A percentile compares a stretch with the other conserved stretches of the same genome.
Evolutionary conservation across 1,284 basidiomycete genomes (phyloP).

Genomic region (Sporisorium reilianum): DNA sequence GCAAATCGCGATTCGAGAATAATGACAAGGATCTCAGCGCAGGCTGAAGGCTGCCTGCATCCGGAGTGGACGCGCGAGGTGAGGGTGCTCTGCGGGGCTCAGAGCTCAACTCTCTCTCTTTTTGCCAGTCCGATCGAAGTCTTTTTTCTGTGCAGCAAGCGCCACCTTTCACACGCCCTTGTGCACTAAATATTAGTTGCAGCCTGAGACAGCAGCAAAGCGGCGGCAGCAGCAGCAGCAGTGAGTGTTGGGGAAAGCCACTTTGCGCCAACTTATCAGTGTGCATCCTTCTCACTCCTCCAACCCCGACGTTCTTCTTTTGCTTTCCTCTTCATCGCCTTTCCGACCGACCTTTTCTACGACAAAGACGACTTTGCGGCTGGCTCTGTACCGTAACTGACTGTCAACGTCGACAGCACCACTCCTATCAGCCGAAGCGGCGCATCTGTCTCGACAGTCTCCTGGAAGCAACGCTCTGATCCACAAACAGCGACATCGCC

Average conservation of each 20-base stretch:
- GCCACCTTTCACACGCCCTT: conserved; percentile 1
- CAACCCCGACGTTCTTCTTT: not conserved
- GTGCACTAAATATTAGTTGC: too few relatives aligned
- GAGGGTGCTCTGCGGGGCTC: too few relatives aligned
- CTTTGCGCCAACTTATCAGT: not conserved
- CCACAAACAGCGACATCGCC: not conserved
- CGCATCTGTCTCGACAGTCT: not conserved
- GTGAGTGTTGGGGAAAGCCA: not conserved
- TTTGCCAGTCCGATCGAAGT: too few relatives aligned
- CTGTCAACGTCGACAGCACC: not conserved
- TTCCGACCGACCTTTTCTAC: too few relatives aligned
- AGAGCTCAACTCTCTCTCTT: too few relatives aligned
- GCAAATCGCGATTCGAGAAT: not conserved
- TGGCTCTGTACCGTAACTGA: not conserved
- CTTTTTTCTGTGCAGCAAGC: too few relatives aligned
- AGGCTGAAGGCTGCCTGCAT: conserved; percentile 16
- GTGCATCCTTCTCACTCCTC: not conserved
- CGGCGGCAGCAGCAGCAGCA: too few relatives aligned
- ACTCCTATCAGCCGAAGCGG: not conserved
- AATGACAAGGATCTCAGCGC: conserved; percentile 1
- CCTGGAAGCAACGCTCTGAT: not conserved
- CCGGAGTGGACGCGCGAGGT: too few relatives aligned
- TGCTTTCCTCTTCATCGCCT: not conserved
- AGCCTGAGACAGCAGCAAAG: too few relatives aligned
- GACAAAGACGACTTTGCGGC: not conserved